Percentiles rank a stretch among this genome's conserved stretches.
Conservation (phyloP, 192 early-diverging fungal genomes). For the Umbelopsis vinacea region DNA sequence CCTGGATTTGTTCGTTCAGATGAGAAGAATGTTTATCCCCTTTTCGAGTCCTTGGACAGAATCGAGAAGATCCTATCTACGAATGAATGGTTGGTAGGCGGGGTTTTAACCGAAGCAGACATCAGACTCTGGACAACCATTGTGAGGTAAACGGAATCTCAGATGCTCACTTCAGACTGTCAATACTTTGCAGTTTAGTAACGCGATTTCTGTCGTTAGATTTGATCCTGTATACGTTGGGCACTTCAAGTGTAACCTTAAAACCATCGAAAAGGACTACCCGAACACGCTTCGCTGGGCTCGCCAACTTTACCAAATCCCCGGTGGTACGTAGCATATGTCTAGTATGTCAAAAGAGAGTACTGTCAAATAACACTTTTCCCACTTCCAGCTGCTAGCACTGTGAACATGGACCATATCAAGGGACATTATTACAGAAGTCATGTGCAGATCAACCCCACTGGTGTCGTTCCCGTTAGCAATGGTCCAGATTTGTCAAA, state of each 20-base stretch:
- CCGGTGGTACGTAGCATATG: constrained; percentile 38
- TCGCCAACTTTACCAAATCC: constrained; percentile 80
- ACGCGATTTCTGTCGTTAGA: constrained; percentile 42
- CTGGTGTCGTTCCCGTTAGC: constrained; percentile 75
- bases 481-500: constrained; percentile 59
- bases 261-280: constrained; percentile 85
- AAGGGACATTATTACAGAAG: constrained; percentile 92
- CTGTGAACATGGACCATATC: constrained; percentile 96
- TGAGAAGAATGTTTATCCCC: constrained; percentile 66
- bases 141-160: constrained; percentile 46
- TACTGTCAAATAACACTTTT: background rate
- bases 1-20: constrained; percentile 42
- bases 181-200: background rate
- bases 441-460: constrained; percentile 94
- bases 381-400: constrained; percentile 62
- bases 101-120: constrained; percentile 91
- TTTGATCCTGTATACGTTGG: constrained; percentile 95
- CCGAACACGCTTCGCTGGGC: constrained; percentile 88
- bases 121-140: constrained; percentile 95
- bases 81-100: constrained; percentile 78
- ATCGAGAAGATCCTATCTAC: constrained; percentile 81
- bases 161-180: background rate
- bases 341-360: background rate
- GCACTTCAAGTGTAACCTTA: constrained; percentile 95
- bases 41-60: constrained; percentile 82